phyloP scores from a whole-genome alignment of 73 alveolate species.

The Paramecium biaurelia region DNA sequence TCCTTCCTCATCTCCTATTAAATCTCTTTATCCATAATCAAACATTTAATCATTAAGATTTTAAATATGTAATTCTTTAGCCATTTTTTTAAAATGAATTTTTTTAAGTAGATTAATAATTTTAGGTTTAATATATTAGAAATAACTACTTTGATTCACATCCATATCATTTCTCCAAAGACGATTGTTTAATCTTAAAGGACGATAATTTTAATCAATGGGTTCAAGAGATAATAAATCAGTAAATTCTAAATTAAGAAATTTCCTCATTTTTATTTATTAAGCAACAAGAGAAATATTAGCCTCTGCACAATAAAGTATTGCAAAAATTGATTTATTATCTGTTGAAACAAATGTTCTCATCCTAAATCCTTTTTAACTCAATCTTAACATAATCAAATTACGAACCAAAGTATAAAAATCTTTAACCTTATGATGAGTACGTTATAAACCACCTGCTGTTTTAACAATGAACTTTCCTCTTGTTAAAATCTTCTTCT shows the following conservation, averaged over 20 bases:
- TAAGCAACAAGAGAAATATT: slow-evolving; percentile 35
- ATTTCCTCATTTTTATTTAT: slow-evolving; percentile 25
- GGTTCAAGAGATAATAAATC: slow-evolving; percentile 62
- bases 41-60: slow-evolving; percentile 35
- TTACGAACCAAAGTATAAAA: slow-evolving; percentile 46
- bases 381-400: slow-evolving; percentile 15
- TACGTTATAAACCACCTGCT: slow-evolving; percentile 23
- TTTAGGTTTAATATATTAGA: background rate
- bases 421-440: slow-evolving; percentile 36
- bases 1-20: slow-evolving; percentile 26
- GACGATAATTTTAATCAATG: slow-evolving; percentile 49
- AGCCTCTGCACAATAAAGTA: slow-evolving; percentile 40
- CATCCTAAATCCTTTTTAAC: slow-evolving; percentile 52
- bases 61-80: slow-evolving; percentile 6
- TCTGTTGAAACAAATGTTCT: slow-evolving; percentile 41
- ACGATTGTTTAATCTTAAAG: slow-evolving; percentile 52
- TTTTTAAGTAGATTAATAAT: background rate
- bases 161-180: slow-evolving; percentile 9
- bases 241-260: slow-evolving; percentile 34
- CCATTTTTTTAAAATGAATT: slow-evolving; percentile 29
- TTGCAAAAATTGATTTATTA: background rate
- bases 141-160: background rate
- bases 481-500: background rate
- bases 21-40: background rate
- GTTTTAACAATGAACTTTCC: background rate